Conservation (phyloP, 768 basidiomycete genomes). For the Postia placenta region DNA sequence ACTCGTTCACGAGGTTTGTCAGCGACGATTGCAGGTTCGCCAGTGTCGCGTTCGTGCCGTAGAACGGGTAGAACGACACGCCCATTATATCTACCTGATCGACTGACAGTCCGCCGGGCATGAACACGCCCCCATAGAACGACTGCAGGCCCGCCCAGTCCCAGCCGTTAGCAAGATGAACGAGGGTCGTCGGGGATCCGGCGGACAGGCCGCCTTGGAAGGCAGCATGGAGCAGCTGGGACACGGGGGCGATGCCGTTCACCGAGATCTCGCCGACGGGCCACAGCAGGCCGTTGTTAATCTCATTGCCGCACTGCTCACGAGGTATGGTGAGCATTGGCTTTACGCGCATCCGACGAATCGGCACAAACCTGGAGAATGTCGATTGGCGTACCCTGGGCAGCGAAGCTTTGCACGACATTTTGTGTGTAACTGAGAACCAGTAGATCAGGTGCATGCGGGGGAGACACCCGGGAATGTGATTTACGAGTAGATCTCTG, state of each 20-base stretch:
- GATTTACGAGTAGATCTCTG: slow-evolving; percentile 47
- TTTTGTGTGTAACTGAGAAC: slow-evolving; percentile 50
- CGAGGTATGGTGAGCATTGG: not conserved
- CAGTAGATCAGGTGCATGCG: too few species aligned
- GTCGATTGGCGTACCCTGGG: slow-evolving; percentile 48
- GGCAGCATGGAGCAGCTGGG: slow-evolving; percentile 57
- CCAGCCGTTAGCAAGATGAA: slow-evolving; percentile 65
- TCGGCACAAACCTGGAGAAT: slow-evolving; percentile 38
- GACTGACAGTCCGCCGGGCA: slow-evolving; percentile 41
- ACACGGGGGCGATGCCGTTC: slow-evolving; percentile 45
- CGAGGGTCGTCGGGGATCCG: slow-evolving; percentile 42
- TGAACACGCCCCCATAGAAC: slow-evolving; percentile 49
- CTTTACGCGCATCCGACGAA: not conserved
- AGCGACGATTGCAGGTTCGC: slow-evolving; percentile 43
- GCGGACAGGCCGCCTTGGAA: slow-evolving; percentile 45
- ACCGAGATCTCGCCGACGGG: slow-evolving; percentile 49
- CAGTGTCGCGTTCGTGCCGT: slow-evolving; percentile 52
- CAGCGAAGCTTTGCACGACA: slow-evolving; percentile 44
- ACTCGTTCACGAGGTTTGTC: slow-evolving; percentile 41
- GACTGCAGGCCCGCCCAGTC: slow-evolving; percentile 35
- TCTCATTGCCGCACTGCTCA: slow-evolving; percentile 54
- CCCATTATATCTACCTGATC: slow-evolving; percentile 53
- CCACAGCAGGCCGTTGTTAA: slow-evolving; percentile 60
- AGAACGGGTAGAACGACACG: slow-evolving; percentile 65
- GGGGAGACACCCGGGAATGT: too few species aligned